Evolutionary conservation across 1,284 basidiomycete genomes (phyloP).

Genomic region (Lentinula novae-zelandiae): DNA sequence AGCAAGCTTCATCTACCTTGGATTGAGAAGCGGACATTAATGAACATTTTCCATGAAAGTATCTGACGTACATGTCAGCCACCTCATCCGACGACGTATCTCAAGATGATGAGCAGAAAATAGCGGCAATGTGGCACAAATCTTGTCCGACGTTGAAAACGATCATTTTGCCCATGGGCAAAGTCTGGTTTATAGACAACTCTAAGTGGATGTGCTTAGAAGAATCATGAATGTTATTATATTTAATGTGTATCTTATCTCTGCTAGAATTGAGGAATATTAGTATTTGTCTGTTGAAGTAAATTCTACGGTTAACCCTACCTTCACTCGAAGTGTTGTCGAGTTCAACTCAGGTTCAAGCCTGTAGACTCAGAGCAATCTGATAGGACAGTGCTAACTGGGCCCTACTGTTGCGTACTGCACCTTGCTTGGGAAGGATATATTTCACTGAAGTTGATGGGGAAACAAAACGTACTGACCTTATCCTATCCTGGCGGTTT

Average conservation of each 20-base stretch:
- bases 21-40: not conserved
- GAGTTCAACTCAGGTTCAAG: no score
- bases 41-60: conserved; percentile 3
- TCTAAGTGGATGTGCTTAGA: conserved; percentile 9
- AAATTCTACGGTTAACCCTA: no score
- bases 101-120: conserved; percentile 11
- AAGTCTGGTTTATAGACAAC: conserved; percentile 15
- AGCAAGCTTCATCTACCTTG: not conserved
- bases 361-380: no score
- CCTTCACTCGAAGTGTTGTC: no score
- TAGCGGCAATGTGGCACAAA: conserved; percentile 14
- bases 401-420: no score
- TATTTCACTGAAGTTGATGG: not conserved
- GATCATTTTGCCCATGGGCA: conserved; percentile 17
- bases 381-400: no score
- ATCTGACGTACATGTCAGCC: conserved; percentile 17
- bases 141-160: conserved; percentile 16
- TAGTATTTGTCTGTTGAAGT: no score
- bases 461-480: no score
- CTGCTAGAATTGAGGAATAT: no score
- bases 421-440: no score
- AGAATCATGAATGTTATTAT: not conserved
- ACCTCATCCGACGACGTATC: not conserved
- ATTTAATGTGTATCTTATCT: no score
- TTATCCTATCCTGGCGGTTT: no score